Percentiles rank a stretch among this genome's conserved stretches.
Evolutionary conservation across 108 stramenopile species (phyloP).

Genomic region (Nitzschia palea): DNA sequence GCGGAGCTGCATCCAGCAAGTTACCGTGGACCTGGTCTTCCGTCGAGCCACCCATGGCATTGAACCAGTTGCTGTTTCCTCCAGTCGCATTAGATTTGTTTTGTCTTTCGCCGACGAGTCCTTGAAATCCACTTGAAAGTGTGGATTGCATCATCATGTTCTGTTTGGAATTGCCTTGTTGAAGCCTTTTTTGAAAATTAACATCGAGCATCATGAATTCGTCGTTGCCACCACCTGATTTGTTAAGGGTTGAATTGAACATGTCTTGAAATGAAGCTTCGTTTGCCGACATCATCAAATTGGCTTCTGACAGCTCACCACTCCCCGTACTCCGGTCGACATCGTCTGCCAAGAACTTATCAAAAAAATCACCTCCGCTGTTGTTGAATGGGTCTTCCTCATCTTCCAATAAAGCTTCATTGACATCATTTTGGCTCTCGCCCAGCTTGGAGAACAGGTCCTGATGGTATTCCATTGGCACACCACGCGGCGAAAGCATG

Average conservation of each 20-base stretch:
- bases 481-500: conserved; percentile 14
- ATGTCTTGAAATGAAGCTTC: conserved; percentile 7
- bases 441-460: conserved; percentile 15
- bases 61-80: conserved; percentile 3
- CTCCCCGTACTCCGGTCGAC: neutral
- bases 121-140: no score
- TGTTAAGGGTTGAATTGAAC: conserved; percentile 3
- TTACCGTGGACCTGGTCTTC: neutral
- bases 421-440: conserved; percentile 4
- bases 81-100: neutral
- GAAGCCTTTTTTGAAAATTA: neutral
- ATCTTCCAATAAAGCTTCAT: neutral
- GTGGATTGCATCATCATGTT: no score
- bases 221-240: neutral
- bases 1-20: conserved; percentile 18
- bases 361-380: conserved; percentile 2
- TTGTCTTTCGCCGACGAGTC: no score
- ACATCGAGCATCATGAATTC: neutral
- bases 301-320: neutral
- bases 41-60: neutral
- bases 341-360: conserved; percentile 5
- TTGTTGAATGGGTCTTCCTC: conserved; percentile 10
- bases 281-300: conserved; percentile 1
- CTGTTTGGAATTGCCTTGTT: no score
- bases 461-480: conserved; percentile 19